phyloP scores from a whole-genome alignment of 345 rosid genomes.

The Eutrema heterophyllum region DNA sequence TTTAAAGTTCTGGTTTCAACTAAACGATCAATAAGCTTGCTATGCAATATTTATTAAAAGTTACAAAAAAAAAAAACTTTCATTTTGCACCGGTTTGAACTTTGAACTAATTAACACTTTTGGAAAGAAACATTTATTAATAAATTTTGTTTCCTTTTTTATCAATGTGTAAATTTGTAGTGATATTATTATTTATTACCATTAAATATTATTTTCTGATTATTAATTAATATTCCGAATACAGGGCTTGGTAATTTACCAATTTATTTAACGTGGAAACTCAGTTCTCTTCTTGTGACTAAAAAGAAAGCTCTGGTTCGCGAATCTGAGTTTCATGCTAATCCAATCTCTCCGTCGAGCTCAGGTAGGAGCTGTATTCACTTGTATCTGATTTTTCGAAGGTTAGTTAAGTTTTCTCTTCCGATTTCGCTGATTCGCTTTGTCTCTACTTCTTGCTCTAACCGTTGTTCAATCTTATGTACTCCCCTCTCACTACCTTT shows the following conservation, averaged over 20 bases:
- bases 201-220: background rate
- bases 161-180: too few species aligned
- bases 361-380: slow-evolving; percentile 6
- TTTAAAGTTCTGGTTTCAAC: too few species aligned
- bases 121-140: too few species aligned
- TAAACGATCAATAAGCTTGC: too few species aligned
- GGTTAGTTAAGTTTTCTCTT: background rate
- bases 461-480: background rate
- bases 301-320: background rate
- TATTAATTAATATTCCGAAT: background rate
- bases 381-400: background rate
- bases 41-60: too few species aligned
- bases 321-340: slow-evolving; percentile 15
- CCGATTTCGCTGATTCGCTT: background rate
- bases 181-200: too few species aligned
- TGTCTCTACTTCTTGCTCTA: background rate
- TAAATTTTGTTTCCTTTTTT: too few species aligned
- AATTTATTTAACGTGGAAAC: background rate
- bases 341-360: slow-evolving; percentile 20
- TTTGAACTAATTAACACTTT: too few species aligned
- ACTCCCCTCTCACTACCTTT: background rate
- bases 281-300: background rate
- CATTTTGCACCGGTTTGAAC: too few species aligned
- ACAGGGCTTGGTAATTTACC: background rate
- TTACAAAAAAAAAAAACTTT: too few species aligned